A percentile compares a stretch with the other conserved stretches of the same genome.
These are phyloP conservation scores for Fraxinus sp. DNA, from an alignment of 305 asterid genomes.

Conservation along the genomic window DNA sequence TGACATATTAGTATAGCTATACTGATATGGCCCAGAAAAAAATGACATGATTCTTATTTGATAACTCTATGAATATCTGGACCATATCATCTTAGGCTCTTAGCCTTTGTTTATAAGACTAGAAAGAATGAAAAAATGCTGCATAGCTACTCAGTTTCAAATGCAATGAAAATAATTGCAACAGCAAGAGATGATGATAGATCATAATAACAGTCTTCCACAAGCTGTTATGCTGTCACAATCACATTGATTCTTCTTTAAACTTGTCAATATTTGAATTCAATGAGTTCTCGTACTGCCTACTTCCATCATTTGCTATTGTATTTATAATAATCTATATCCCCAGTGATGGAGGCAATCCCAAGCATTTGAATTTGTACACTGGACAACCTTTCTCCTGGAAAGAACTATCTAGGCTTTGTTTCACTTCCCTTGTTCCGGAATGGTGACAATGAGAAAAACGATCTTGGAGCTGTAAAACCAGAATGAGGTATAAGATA, in stretches of 20 bases:
- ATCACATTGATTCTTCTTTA: not conserved
- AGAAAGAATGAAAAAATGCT: not conserved
- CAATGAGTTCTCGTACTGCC: slow-evolving; percentile 13
- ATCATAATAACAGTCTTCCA: not conserved
- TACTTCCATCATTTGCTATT: slow-evolving; percentile 21
- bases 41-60: not conserved
- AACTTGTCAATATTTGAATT: not conserved
- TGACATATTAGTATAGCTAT: not conserved
- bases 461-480: slow-evolving; percentile 78
- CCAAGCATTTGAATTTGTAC: slow-evolving; percentile 28
- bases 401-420: slow-evolving; percentile 58
- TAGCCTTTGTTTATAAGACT: not conserved
- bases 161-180: not conserved
- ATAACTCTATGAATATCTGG: not conserved
- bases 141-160: not conserved
- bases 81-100: not conserved
- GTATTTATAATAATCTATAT: slow-evolving; percentile 17
- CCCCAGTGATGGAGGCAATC: slow-evolving; percentile 18
- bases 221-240: not conserved
- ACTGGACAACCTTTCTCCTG: slow-evolving; percentile 5
- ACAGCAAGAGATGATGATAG: not conserved
- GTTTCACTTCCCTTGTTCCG: slow-evolving; percentile 91
- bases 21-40: not conserved
- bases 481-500: not conserved
- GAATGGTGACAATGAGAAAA: slow-evolving; percentile 78